Conservation (phyloP, 2,329 filamentous ascomycete genomes). For the Epichloe hybrida region DNA sequence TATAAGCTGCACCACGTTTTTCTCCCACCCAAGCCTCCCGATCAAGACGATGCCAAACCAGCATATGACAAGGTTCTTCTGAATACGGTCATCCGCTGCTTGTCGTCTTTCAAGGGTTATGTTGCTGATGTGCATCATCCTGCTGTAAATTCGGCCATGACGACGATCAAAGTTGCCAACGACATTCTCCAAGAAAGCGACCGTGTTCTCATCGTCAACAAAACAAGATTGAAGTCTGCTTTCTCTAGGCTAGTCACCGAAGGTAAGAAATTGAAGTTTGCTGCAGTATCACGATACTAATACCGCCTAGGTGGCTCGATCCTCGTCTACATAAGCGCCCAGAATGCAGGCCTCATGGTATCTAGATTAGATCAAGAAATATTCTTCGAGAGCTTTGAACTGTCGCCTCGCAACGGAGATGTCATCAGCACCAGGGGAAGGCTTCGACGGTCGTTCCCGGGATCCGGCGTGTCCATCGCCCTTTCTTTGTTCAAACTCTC, state of each 20-base stretch:
- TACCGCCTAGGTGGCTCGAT: background rate
- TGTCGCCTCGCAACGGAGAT: slow-evolving; percentile 15
- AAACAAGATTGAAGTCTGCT: background rate
- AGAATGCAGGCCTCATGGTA: slow-evolving; percentile 23
- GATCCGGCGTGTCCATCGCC: slow-evolving; percentile 9
- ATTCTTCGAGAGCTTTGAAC: slow-evolving; percentile 21
- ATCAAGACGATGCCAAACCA: slow-evolving; percentile 4
- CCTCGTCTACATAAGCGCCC: slow-evolving; percentile 15
- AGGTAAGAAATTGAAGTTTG: background rate
- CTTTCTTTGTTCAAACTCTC: slow-evolving; percentile 4
- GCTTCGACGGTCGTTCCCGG: slow-evolving; percentile 17
- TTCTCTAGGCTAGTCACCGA: background rate
- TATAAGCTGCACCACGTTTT: slow-evolving; percentile 15
- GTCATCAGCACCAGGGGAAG: slow-evolving; percentile 18
- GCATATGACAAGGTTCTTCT: background rate
- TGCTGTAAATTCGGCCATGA: background rate
- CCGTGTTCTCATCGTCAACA: background rate
- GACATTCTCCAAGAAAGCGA: background rate
- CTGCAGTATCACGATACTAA: background rate
- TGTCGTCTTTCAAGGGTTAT: background rate
- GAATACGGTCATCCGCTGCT: slow-evolving; percentile 1
- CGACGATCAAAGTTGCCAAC: background rate
- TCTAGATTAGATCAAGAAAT: slow-evolving; percentile 5
- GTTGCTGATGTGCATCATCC: background rate
- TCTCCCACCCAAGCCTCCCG: slow-evolving; percentile 16